Evolutionary conservation across 495 filamentous ascomycete genomes (phyloP).

Genomic region (Trichoderma reesei): DNA sequence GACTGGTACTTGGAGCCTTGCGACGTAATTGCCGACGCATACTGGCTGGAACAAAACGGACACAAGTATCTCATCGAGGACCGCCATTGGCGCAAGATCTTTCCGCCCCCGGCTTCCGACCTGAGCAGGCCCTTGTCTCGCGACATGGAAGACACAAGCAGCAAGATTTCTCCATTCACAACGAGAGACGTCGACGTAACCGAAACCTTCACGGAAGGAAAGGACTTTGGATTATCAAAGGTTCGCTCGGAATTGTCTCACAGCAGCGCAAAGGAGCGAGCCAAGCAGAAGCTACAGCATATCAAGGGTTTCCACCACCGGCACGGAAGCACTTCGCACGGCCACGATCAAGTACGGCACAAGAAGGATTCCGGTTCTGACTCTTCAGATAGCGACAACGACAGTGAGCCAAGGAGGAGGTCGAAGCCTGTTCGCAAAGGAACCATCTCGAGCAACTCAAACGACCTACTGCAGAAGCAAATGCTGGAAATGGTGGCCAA

Average conservation of each 20-base stretch:
- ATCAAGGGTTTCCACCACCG: constrained; percentile 39
- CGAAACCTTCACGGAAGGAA: constrained; percentile 8
- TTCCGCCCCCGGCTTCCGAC: constrained; percentile 32
- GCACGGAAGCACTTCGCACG: constrained; percentile 28
- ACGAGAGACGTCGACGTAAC: constrained; percentile 5
- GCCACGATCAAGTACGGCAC: constrained; percentile 30
- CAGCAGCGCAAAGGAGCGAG: constrained; percentile 30
- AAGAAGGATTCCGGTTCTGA: constrained; percentile 34
- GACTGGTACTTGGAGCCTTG: constrained; percentile 72
- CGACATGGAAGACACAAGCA: constrained; percentile 11
- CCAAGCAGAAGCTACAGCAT: constrained; percentile 40
- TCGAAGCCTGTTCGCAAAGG: constrained; percentile 17
- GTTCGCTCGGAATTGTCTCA: constrained; percentile 15
- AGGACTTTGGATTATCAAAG: not conserved
- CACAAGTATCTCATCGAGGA: constrained; percentile 72
- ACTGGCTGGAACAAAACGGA: constrained; percentile 70
- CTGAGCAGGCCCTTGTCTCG: constrained; percentile 12
- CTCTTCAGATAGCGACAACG: constrained; percentile 37
- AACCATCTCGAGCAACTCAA: constrained; percentile 32
- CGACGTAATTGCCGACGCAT: constrained; percentile 74
- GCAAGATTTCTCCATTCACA: constrained; percentile 8
- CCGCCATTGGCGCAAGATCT: constrained; percentile 58
- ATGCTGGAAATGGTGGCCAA: constrained; percentile 55
- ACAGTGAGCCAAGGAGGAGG: constrained; percentile 18
- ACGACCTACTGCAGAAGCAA: constrained; percentile 53